Conservation (phyloP, 768 basidiomycete genomes). For the Amanita muscaria region DNA sequence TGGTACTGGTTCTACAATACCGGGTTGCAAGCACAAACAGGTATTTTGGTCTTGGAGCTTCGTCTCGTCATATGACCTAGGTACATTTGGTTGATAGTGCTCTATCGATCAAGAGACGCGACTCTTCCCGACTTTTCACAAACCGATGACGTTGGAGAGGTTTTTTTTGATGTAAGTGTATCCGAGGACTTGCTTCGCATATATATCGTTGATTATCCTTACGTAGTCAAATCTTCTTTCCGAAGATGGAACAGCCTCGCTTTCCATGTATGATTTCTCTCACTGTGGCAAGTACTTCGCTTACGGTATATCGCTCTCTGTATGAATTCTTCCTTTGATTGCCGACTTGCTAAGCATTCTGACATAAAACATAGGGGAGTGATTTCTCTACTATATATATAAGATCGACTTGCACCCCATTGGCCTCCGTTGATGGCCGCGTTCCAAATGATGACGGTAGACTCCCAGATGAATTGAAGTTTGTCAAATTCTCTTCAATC, state of each 20-base stretch:
- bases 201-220: conserved; percentile 8
- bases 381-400: conserved; percentile 66
- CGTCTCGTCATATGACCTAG: not conserved
- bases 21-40: conserved; percentile 63
- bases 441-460: conserved; percentile 40
- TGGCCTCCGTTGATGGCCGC: conserved; percentile 32
- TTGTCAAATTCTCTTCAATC: conserved; percentile 68
- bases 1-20: conserved; percentile 84
- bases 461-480: conserved; percentile 59
- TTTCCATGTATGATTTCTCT: conserved; percentile 54
- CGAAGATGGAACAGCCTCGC: conserved; percentile 62
- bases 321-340: conserved; percentile 23
- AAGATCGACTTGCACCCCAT: conserved; percentile 51
- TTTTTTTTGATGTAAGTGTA: conserved; percentile 66
- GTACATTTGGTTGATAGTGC: conserved; percentile 29
- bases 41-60: conserved; percentile 17
- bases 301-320: conserved; percentile 68
- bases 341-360: conserved; percentile 2
- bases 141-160: conserved; percentile 44
- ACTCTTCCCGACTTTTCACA: conserved; percentile 46
- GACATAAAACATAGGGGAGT: conserved; percentile 43
- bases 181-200: not conserved
- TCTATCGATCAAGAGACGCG: conserved; percentile 50
- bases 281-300: conserved; percentile 63
- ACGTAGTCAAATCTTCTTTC: conserved; percentile 62